Conservation (phyloP, 257 asterid genomes). For the Forsythia suspensa region DNA sequence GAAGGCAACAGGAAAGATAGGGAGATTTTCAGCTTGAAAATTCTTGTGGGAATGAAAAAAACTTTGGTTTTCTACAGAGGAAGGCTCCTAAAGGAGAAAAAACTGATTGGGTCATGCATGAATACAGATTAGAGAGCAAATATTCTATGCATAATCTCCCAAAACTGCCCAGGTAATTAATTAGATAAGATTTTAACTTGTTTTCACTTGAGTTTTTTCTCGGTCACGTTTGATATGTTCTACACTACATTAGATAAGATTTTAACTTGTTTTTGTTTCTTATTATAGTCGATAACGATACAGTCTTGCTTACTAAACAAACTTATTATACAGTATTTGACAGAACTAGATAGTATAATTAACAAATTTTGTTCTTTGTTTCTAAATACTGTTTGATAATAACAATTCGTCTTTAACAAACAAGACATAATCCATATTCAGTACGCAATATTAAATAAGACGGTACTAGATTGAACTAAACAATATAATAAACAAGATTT, state of each 20-base stretch:
- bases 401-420: neutral
- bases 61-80: slow-evolving; percentile 74
- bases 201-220: neutral
- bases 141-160: slow-evolving; percentile 25
- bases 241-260: too few relatives aligned
- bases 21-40: slow-evolving; percentile 50
- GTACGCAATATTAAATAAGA: neutral
- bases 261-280: neutral
- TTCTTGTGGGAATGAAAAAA: slow-evolving; percentile 70
- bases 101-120: slow-evolving; percentile 85
- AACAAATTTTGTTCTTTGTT: neutral
- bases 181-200: too few relatives aligned
- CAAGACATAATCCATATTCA: neutral
- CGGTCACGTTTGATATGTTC: too few relatives aligned
- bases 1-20: slow-evolving; percentile 81
- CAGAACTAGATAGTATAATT: too few relatives aligned
- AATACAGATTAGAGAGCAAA: slow-evolving; percentile 59
- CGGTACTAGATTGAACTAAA: too few relatives aligned
- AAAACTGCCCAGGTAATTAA: slow-evolving; percentile 34
- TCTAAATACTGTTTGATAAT: too few relatives aligned
- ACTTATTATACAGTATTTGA: too few relatives aligned
- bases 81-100: slow-evolving; percentile 77
- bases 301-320: too few relatives aligned
- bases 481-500: neutral
- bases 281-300: neutral